Evolutionary conservation across 768 basidiomycete genomes (phyloP), one percentile per base, ranked within the genome.

Genomic region (Filobasidium floriforme): DNA sequence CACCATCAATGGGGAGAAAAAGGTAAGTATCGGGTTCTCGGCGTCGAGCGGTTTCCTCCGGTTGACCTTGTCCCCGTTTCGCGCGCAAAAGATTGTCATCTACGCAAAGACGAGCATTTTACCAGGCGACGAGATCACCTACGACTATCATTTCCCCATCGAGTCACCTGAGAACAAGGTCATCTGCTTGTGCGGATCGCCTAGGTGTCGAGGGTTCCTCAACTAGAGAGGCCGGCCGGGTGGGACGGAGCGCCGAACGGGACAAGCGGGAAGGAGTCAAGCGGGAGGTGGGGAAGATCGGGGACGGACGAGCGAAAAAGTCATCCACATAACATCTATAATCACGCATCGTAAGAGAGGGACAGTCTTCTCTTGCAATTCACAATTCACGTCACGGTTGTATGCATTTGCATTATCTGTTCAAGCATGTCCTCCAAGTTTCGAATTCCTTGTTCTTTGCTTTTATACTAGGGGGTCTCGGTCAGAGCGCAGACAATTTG

Each of bases 131-230:
- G 96, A 99, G 81, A 94, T 98, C 75, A 96, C 93, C 61, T 94
- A 96, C 81, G 90, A 99, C 82, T 99, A 99, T 80, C 93, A 98
- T 80, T 99, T 99, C 82, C 94, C 96, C 52, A 89, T 96, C 76
- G 96, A 99, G 81, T 90, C 96, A 80, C 54, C 54, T 57, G 92
- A 93, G 82, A 93, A 94, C 73, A 70, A 79, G 82, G 92, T 93
- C 73, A 89, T 89, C 64, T 92, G 91, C 82, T 82, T 92, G 29
- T 94, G 91, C 74, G 88, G 93, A 73, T 89, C 91, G 73, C 82
- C 67, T 70, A 61, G 89, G 80, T 97, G 93, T 81, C 88, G 93
- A 75, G 92, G 92, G 69, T 94, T 85, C 82, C 88, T 96, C 82
- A 96, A 96, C 81, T 97, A 89, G 85, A n/a, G n/a, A 57, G 24